A percentile compares a stretch with the other conserved stretches of the same genome.
phyloP scores from a whole-genome alignment of 2,329 filamentous ascomycete genomes.

The Sclerotinia nivalis region DNA sequence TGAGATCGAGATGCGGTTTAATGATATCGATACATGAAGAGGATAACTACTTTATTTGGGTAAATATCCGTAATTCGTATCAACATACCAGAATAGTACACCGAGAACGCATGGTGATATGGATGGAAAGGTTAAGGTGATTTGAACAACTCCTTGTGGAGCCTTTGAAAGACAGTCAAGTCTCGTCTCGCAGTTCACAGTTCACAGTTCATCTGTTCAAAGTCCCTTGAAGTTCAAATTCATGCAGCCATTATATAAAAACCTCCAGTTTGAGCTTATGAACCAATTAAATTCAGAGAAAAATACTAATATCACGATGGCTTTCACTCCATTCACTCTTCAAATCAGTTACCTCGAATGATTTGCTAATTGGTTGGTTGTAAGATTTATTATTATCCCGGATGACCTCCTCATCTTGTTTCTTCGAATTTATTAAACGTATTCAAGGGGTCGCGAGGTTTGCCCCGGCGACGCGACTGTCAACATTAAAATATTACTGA shows the following conservation, averaged over 20 bases:
- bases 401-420: constrained; percentile 2
- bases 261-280: background rate
- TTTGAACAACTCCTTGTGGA: background rate
- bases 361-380: background rate
- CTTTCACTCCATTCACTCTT: constrained; percentile 4
- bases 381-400: background rate
- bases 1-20: background rate
- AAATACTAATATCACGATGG: constrained; percentile 1
- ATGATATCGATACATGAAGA: background rate
- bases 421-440: background rate
- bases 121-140: no score
- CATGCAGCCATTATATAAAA: background rate
- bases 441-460: constrained; percentile 12
- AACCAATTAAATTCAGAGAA: background rate
- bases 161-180: no score
- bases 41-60: background rate
- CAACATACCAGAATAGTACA: background rate
- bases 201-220: background rate
- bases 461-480: constrained; percentile 21
- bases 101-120: background rate
- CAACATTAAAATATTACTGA: constrained; percentile 14
- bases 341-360: background rate
- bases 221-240: background rate
- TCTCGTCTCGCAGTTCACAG: no score
- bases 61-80: background rate